Base-by-base conservation (phyloP, 495 filamentous ascomycete species). In the Neurospora sp. region DNA sequence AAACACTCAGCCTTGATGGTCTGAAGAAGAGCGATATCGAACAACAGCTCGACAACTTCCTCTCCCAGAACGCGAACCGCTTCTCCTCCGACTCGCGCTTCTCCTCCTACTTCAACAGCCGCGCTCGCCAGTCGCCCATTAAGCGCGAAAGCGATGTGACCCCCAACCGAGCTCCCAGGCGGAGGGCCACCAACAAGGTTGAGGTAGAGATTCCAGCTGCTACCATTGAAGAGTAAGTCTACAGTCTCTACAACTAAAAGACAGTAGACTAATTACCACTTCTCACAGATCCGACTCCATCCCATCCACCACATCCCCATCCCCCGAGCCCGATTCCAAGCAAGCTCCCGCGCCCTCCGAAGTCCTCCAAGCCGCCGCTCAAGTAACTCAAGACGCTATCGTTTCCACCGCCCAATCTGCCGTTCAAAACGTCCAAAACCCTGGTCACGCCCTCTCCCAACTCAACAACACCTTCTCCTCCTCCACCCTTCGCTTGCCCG, bases 1-100 rank as follows among this genome's bases (percentile, higher is more conserved):
- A 68, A 8, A 17, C 5, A 31, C 22, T 68, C 75, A 97, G 94
- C 76, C 88, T 87, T 76, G 90, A 92, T 70, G 85, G 87, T 44
- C 81, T 88, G 74, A 91, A 90, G 76, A 98, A 98, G 82, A 81
- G 84, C 74, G 94, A 98, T n/a, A 89, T 98, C 45, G 92, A 94
- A 78, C 76, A 84, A 70, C 85, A 87, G 37, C 87, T 99, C 71
- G 92, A 96, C 70, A 86, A 92, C 35, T 89, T 92, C 82, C 88
- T 99, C 44, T 84, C 87, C 73, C 83, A 85, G 40, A 90, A 97
- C 81, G 80, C 85, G 41, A 79, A 86, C 68, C 85, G 83, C 41
- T 91, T 90, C 79, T 82, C 83, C 39, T 82, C 78, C 22, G 90
- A 96, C 73, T 79, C 90, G 70, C 85, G 83, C 65, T 89, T 97